Percentiles rank a stretch among this genome's conserved stretches.
Conservation (phyloP, 495 filamentous ascomycete species). For the Copromyces sp. region DNA sequence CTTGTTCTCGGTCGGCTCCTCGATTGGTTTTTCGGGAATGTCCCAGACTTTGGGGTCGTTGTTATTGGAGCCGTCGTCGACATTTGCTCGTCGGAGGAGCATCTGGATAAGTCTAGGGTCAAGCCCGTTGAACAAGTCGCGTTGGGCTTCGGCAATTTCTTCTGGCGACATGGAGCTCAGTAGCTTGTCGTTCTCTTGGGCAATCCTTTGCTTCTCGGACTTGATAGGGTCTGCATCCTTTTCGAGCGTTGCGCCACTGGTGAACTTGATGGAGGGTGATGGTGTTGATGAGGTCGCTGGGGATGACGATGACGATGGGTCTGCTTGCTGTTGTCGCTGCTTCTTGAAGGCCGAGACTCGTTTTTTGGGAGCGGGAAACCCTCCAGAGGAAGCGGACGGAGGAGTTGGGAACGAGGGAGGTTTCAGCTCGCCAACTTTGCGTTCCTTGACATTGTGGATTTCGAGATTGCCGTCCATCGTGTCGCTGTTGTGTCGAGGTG, state of each 20-base stretch:
- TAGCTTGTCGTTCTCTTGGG: slow-evolving; percentile 66
- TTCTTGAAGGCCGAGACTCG: slow-evolving; percentile 74
- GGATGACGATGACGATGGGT: not conserved
- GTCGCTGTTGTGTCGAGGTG: not conserved
- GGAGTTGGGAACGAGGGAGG: slow-evolving; percentile 55
- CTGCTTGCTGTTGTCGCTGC: slow-evolving; percentile 32
- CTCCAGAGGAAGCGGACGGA: slow-evolving; percentile 47
- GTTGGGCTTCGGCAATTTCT: slow-evolving; percentile 67
- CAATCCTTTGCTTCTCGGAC: slow-evolving; percentile 60
- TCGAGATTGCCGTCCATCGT: slow-evolving; percentile 38
- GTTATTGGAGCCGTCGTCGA: slow-evolving; percentile 45
- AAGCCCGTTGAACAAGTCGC: slow-evolving; percentile 61
- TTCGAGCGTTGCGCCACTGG: not conserved
- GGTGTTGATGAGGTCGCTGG: not conserved
- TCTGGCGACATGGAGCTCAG: slow-evolving; percentile 69
- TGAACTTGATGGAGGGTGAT: not conserved
- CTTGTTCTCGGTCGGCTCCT: not conserved
- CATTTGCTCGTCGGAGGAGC: slow-evolving; percentile 66
- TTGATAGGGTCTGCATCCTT: slow-evolving; percentile 16
- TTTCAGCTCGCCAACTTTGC: slow-evolving; percentile 42
- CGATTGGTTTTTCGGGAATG: slow-evolving; percentile 11
- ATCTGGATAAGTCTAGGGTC: slow-evolving; percentile 62
- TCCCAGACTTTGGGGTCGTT: not conserved
- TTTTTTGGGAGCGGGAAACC: slow-evolving; percentile 81
- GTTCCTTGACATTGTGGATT: slow-evolving; percentile 72